Base-by-base conservation (phyloP, 176 grass and related monocot genomes). In the Triticum turgidum region DNA sequence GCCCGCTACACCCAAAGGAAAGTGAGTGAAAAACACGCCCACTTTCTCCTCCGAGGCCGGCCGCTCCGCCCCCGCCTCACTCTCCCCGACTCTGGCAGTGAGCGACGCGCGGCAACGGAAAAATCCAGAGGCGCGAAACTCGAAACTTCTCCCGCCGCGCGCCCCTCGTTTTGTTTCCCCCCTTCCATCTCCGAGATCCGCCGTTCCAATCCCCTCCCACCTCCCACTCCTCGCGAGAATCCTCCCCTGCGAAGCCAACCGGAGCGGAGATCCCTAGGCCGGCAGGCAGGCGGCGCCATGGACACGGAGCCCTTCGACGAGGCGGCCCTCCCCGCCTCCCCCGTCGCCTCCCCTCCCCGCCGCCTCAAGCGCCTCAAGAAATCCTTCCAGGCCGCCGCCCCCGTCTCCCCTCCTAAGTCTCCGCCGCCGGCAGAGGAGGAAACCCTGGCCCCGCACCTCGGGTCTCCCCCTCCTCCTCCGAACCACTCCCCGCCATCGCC, bases 291-390 rank as follows among this genome's bases (percentile, higher is more conserved):
- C 89, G 58, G 42, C 80, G 89, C 47, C 77, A 88, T 88, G 89
- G 89, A 91, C 61, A 83, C 83, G 61, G 91, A 91, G 81, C 82
- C 77, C 67, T 91, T 95, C 81, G 90, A 92, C 22, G 93, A 91
- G 61, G 87, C 38, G 11, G 84, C 20, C 18, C 61, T 91, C 66
- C 84, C 84, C 0, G 1, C 85, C 18, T 77, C 76, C 79, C 79
- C 67, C 32, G 73, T 11, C 32, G 82, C 30, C 1, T 76, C 83
- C 15, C 65, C 88, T 8, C 77, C 84, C 5, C 86, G 80, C 47
- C 85, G 85, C 66, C 81, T 95, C 22, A 89, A 88, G 73, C 91
- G 93, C 72, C 89, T 92, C 80, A 92, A 87, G 86, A 95, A 87
- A 77, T 89, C 61, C 12, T 83, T 84, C 73, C 44, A 76, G 56